Evolutionary conservation across 257 asterid genomes (phyloP).

Genomic region (Mitragyna speciosa): DNA sequence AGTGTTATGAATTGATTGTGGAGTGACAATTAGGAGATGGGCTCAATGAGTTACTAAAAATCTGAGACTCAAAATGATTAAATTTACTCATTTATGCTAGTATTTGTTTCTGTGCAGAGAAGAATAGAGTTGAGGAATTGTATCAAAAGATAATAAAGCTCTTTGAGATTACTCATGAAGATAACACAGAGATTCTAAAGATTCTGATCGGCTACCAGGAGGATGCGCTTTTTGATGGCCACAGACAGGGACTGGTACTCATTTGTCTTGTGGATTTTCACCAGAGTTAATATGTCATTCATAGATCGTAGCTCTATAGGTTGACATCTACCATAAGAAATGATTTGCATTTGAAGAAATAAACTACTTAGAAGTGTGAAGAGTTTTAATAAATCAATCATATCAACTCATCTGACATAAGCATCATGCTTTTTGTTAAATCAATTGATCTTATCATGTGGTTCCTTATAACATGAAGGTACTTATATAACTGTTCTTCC

Average conservation of each 20-base stretch:
- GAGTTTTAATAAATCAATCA: too few species aligned
- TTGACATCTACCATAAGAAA: background rate
- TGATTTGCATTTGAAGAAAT: background rate
- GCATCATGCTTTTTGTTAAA: background rate
- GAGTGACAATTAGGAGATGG: background rate
- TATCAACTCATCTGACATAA: background rate
- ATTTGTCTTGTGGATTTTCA: background rate
- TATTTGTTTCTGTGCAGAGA: background rate
- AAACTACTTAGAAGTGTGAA: too few species aligned
- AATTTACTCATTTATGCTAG: background rate
- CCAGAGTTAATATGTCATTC: background rate
- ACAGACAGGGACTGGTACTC: background rate
- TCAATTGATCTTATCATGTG: background rate
- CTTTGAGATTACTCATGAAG: background rate
- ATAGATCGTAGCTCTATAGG: background rate
- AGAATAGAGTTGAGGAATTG: background rate
- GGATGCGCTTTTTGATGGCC: background rate
- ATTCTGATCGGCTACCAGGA: background rate
- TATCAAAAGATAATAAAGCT: conserved; percentile 3
- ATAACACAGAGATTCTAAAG: background rate
- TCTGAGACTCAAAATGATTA: background rate
- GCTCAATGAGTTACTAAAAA: too few species aligned
- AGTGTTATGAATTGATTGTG: too few species aligned
- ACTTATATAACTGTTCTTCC: too few species aligned
- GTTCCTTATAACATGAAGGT: too few species aligned